phyloP scores from a whole-genome alignment of 2,329 filamentous ascomycete species.

The Sclerotinia spermophila region DNA sequence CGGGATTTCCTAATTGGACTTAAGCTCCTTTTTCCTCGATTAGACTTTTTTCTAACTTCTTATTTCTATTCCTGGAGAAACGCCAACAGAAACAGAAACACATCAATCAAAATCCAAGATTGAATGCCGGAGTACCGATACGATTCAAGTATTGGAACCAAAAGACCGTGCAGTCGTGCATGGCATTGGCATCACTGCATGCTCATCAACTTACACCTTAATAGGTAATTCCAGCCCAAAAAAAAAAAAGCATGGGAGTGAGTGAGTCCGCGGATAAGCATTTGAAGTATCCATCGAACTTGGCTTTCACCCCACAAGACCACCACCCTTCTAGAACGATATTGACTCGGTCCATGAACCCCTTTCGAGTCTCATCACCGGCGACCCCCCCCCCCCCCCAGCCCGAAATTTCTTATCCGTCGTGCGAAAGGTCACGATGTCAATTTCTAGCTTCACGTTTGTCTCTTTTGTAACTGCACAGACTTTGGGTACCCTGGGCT shows the following conservation, averaged over 20 bases:
- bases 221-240: neutral
- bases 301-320: neutral
- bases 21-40: neutral
- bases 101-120: neutral
- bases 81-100: neutral
- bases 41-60: neutral
- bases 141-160: conserved; percentile 3
- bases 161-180: conserved; percentile 10
- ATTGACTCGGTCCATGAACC: neutral
- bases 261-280: conserved; percentile 4
- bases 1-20: neutral
- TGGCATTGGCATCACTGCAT: neutral
- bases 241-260: neutral
- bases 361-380: neutral
- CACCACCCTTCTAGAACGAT: conserved; percentile 9
- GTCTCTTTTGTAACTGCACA: neutral
- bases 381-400: neutral
- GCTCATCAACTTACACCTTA: neutral
- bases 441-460: conserved; percentile 10
- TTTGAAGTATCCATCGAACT: neutral
- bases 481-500: neutral
- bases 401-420: neutral
- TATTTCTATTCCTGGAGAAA: conserved; percentile 9
- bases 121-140: conserved; percentile 6
- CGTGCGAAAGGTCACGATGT: conserved; percentile 5